Percentiles rank a stretch among this genome's conserved stretches.
Evolutionary conservation across 192 early-diverging fungal species (phyloP).

Genomic region (Coemansia sp.): DNA sequence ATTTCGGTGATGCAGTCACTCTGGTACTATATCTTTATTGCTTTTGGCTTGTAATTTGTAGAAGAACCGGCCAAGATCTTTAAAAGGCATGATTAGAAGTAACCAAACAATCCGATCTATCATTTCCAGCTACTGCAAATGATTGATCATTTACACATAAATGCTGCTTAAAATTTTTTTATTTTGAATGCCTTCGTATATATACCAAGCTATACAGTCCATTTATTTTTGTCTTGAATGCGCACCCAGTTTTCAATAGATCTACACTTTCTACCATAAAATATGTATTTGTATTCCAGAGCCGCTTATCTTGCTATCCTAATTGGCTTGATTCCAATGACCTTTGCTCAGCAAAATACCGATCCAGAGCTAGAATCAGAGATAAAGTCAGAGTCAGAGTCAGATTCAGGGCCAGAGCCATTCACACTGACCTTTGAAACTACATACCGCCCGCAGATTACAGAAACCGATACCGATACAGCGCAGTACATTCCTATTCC

Average conservation of each 20-base stretch:
- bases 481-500: constrained; percentile 36
- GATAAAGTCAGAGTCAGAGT: background rate
- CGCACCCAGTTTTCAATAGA: background rate
- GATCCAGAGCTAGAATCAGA: background rate
- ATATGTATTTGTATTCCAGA: background rate
- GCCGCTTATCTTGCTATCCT: background rate
- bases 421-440: constrained; percentile 36
- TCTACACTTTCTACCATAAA: background rate
- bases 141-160: no score
- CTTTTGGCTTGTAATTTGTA: no score
- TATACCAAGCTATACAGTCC: no score
- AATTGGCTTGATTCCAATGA: background rate
- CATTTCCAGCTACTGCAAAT: no score
- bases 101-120: no score
- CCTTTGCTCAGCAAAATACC: background rate
- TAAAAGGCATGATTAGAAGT: no score
- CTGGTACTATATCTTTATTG: no score
- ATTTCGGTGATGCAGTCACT: no score
- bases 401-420: constrained; percentile 7
- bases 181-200: no score
- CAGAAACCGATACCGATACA: constrained; percentile 11
- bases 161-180: no score
- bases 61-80: no score
- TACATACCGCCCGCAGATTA: constrained; percentile 34
- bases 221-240: no score